These are phyloP conservation scores for Termitomyces sp. DNA, from an alignment of 768 basidiomycete genomes.

Conservation along the genomic window DNA sequence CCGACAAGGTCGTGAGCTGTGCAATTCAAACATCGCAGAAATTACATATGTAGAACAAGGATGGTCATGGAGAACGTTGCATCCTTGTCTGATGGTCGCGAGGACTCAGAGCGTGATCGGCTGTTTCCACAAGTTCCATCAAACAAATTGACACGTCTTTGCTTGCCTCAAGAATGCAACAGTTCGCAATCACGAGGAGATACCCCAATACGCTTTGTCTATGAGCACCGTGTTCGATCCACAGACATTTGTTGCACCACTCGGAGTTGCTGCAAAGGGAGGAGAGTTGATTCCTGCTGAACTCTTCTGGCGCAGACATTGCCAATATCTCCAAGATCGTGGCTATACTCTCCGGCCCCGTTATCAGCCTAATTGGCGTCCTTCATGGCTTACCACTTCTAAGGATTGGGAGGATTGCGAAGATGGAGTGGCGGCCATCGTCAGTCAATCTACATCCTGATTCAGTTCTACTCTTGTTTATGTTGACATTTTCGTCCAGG, in stretches of 20 bases:
- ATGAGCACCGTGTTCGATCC: not conserved
- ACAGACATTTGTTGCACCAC: not conserved
- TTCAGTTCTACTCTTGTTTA: no score
- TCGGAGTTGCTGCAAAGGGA: not conserved
- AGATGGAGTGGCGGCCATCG: not conserved
- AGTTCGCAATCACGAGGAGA: no score
- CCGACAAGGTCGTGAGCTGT: no score
- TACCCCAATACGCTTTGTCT: not conserved
- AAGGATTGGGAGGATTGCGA: not conserved
- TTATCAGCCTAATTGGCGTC: not conserved
- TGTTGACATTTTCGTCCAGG: not conserved
- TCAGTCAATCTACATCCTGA: not conserved
- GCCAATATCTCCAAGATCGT: not conserved
- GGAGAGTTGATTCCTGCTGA: not conserved
- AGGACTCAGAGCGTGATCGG: not conserved
- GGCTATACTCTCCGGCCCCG: not conserved
- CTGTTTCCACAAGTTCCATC: no score
- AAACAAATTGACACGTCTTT: no score
- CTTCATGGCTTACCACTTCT: not conserved
- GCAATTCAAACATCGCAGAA: no score
- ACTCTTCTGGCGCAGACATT: not conserved
- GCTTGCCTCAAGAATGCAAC: not conserved
- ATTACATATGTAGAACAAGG: no score
- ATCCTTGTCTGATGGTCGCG: not conserved
- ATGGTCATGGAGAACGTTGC: no score